These are phyloP conservation scores for Scalesia atractyloides DNA, from an alignment of 129 eudicot species.

Conservation along the genomic window DNA sequence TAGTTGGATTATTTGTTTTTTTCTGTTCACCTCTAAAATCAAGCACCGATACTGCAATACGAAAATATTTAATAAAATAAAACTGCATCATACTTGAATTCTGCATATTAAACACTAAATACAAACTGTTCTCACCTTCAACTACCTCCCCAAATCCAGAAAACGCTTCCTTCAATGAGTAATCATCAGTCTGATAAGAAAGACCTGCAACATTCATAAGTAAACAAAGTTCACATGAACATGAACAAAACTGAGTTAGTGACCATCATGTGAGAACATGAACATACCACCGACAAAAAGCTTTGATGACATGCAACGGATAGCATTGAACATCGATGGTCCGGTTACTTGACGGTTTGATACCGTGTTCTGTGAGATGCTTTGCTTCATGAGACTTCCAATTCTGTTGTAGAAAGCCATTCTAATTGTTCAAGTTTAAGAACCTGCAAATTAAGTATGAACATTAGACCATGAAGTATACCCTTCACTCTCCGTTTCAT, in stretches of 20 bases:
- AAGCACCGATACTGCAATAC: background rate
- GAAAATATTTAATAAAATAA: background rate
- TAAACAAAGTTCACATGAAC: background rate
- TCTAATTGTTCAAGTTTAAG: constrained; percentile 15
- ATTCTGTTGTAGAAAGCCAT: constrained; percentile 74
- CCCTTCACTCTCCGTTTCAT: too few species aligned
- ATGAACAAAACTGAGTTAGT: background rate
- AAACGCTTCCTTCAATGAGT: constrained; percentile 75
- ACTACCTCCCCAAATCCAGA: constrained; percentile 72
- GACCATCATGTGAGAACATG: background rate
- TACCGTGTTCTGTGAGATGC: constrained; percentile 33
- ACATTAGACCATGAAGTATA: too few species aligned
- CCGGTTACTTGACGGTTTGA: constrained; percentile 28
- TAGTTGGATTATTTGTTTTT: too few species aligned
- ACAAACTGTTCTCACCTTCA: constrained; percentile 50
- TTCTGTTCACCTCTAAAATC: background rate
- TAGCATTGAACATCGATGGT: constrained; percentile 53
- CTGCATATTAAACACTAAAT: background rate
- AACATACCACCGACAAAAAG: constrained; percentile 82
- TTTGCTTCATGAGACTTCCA: constrained; percentile 58
- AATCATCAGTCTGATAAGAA: constrained; percentile 69
- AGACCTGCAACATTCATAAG: constrained; percentile 50
- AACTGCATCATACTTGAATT: background rate
- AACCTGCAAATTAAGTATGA: constrained; percentile 18
- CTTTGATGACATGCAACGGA: constrained; percentile 79